phyloP scores from a whole-genome alignment of 192 early-diverging fungal genomes.

The Backusella morwellensis region DNA sequence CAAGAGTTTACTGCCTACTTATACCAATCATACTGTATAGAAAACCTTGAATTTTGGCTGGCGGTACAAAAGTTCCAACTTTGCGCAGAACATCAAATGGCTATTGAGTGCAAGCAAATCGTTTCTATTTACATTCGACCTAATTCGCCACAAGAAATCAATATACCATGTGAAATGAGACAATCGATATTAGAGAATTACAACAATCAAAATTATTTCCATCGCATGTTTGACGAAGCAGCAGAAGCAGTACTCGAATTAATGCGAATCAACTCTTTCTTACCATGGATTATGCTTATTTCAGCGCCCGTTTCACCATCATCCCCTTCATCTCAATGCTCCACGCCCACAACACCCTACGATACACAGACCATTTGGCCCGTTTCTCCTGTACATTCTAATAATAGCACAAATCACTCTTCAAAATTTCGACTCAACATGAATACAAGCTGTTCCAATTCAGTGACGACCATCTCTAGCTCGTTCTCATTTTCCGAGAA shows the following conservation, averaged over 20 bases:
- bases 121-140: conserved; percentile 21
- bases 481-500: conserved; percentile 8
- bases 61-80: conserved; percentile 28
- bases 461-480: not conserved
- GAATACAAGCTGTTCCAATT: not conserved
- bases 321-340: not conserved
- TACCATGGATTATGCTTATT: conserved; percentile 22
- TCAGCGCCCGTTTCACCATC: not conserved
- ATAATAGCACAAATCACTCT: not conserved
- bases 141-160: conserved; percentile 33
- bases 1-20: conserved; percentile 22
- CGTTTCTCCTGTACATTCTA: not conserved
- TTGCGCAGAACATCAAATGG: not conserved
- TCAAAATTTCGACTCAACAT: not conserved
- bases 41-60: conserved; percentile 42
- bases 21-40: conserved; percentile 34
- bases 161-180: conserved; percentile 37
- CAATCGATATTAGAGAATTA: conserved; percentile 19
- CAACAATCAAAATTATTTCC: conserved; percentile 13
- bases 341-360: not conserved
- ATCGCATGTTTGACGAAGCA: conserved; percentile 14
- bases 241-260: conserved; percentile 25
- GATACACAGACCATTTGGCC: conserved; percentile 5
- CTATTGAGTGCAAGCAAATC: conserved; percentile 8
- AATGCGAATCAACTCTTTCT: conserved; percentile 34